phyloP scores from a whole-genome alignment of 768 basidiomycete species.

The Lepiota venenata region DNA sequence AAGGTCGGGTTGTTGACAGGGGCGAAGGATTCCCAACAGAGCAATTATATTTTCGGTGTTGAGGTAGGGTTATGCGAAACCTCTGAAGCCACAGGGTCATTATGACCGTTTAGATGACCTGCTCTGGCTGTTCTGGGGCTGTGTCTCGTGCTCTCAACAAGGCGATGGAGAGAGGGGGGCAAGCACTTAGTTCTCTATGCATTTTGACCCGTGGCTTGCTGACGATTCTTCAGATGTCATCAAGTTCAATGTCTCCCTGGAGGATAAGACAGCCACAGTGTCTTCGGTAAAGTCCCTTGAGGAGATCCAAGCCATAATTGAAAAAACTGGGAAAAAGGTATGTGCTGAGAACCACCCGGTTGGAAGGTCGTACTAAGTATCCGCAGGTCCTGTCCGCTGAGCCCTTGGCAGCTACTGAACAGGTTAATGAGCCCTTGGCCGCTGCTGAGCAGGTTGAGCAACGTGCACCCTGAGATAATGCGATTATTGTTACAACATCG shows the following conservation, averaged over 20 bases:
- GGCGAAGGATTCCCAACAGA: slow-evolving; percentile 17
- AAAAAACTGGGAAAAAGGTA: slow-evolving; percentile 93
- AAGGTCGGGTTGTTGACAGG: background rate
- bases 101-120: slow-evolving; percentile 64
- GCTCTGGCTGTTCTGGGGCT: slow-evolving; percentile 83
- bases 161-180: slow-evolving; percentile 46
- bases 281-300: slow-evolving; percentile 60
- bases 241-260: slow-evolving; percentile 59
- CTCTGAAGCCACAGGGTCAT: background rate
- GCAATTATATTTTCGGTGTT: slow-evolving; percentile 80
- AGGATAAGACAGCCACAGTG: slow-evolving; percentile 72
- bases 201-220: background rate
- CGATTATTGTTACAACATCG: too few relatives aligned
- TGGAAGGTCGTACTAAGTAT: background rate
- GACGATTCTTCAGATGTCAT: slow-evolving; percentile 43
- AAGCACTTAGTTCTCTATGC: background rate
- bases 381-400: slow-evolving; percentile 39
- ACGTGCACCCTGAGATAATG: background rate
- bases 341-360: slow-evolving; percentile 10
- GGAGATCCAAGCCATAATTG: slow-evolving; percentile 64
- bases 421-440: background rate
- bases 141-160: slow-evolving; percentile 72
- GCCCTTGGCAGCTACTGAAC: background rate
- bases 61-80: slow-evolving; percentile 47
- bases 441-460: background rate